These are phyloP conservation scores for Ophiostoma tasmaniense DNA, from an alignment of 2,329 filamentous ascomycete species.

Conservation along the genomic window DNA sequence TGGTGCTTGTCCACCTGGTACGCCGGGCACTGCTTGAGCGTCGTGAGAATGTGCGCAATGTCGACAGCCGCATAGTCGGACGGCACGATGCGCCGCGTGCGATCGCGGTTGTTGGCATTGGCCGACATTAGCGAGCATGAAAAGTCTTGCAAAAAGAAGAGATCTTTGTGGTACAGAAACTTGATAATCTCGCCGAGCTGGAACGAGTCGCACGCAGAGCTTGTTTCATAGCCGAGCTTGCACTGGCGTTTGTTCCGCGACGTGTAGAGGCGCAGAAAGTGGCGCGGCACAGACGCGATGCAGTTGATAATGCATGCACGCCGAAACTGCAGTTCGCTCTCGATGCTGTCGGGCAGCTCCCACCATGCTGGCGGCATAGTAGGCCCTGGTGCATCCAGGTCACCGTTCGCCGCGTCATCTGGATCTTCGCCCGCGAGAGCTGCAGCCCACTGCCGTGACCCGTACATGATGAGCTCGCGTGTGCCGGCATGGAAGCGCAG, in stretches of 20 bases:
- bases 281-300: conserved; percentile 57
- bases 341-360: conserved; percentile 60
- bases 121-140: conserved; percentile 29
- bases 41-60: conserved; percentile 50
- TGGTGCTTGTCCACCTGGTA: conserved; percentile 71
- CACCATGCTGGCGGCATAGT: conserved; percentile 51
- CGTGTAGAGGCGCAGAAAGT: conserved; percentile 60
- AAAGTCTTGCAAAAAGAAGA: conserved; percentile 52
- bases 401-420: conserved; percentile 26
- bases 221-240: conserved; percentile 65
- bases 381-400: conserved; percentile 20
- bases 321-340: conserved; percentile 57
- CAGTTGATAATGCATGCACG: conserved; percentile 60
- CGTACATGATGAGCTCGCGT: conserved; percentile 56
- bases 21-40: conserved; percentile 56
- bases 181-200: conserved; percentile 71
- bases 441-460: conserved; percentile 50
- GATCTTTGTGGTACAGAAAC: conserved; percentile 55
- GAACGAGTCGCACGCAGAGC: conserved; percentile 64
- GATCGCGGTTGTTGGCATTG: background rate
- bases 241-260: conserved; percentile 58
- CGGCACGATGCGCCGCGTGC: background rate
- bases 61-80: conserved; percentile 35
- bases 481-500: conserved; percentile 53
- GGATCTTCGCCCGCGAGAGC: conserved; percentile 27